Evolutionary conservation across 2,329 filamentous ascomycete genomes (phyloP), one percentile per base, ranked within the genome.

Genomic region (Hypoxylon rubiginosum): DNA sequence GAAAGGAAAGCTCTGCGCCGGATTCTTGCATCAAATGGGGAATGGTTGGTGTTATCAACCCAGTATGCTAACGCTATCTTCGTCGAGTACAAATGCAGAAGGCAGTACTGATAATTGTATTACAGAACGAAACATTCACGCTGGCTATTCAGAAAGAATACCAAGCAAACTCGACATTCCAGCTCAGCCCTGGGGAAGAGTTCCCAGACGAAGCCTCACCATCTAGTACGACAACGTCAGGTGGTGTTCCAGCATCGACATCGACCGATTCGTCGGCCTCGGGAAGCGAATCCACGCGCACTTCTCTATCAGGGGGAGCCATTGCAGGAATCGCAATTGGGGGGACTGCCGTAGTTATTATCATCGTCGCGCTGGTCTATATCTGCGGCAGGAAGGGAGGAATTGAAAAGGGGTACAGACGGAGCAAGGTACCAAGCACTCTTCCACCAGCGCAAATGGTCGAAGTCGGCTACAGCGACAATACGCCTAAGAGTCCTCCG

Each of bases 1-100:
- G 3, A 11, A 11, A 9, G 10, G 5, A 56, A 58, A 72, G 70
- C 68, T 87, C 89, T 0, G 90, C 90, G 0, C 84, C 87, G 0
- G 84, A 82, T 0, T 92, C 90, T 1, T 95, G 92, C 73, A 82
- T 83, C 2, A 76, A 80, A 2, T 84, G 90, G 46, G 84, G 87
- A 21, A 95, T 95, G 92, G 85, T 95, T 15, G 92, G 91, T 2
- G 90, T 87, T 1, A 90, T 95, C 70, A 95, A 94, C 73, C 86
- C 90, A 6, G 86, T 89, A 80, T 65, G 82, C 61, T 19, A 30
- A 81, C 65, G 82, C 62, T 19, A 26, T 5, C 30, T 19, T 24
- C 8, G 4, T n/a, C 50, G 26, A 34, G 17, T 24, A 30, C 24
- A 15, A n/a, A 41, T 46, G 30, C 6, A 13, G 30, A 9, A 15